Conservation (phyloP, 257 asterid species). For the Nicotiana benthamiana region DNA sequence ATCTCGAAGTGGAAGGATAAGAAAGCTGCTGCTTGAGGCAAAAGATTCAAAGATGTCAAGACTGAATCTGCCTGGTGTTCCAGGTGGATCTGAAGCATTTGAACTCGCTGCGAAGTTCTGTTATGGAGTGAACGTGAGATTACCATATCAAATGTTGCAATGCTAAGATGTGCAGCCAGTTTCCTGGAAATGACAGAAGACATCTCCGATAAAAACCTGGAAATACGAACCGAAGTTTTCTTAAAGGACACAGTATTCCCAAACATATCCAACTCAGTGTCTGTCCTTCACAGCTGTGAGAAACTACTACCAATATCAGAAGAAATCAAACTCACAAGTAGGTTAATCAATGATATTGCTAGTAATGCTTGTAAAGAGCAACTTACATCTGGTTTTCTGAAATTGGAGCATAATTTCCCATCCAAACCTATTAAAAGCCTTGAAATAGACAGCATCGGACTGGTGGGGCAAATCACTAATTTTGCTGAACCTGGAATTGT, state of each 20-base stretch:
- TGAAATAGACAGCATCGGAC: constrained; percentile 38
- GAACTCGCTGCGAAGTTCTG: constrained; percentile 88
- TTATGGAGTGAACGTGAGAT: constrained; percentile 66
- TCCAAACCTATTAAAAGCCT: constrained; percentile 23
- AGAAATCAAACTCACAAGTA: constrained; percentile 44
- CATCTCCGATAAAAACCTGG: constrained; percentile 59
- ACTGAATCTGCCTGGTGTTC: constrained; percentile 50
- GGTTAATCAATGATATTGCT: constrained; percentile 56
- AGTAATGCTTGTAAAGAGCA: constrained; percentile 81
- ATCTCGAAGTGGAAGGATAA: constrained; percentile 67
- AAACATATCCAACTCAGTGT: constrained; percentile 48
- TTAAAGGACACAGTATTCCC: constrained; percentile 50
- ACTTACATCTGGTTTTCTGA: constrained; percentile 68
- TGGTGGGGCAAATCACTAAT: constrained; percentile 87
- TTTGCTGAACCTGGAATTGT: constrained; percentile 57
- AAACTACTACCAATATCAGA: constrained; percentile 48
- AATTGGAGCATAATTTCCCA: constrained; percentile 55
- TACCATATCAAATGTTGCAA: constrained; percentile 51
- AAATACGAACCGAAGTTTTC: constrained; percentile 44
- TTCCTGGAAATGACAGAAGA: constrained; percentile 89
- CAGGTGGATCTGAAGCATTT: constrained; percentile 88
- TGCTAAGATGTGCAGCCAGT: constrained; percentile 62
- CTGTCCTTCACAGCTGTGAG: constrained; percentile 75
- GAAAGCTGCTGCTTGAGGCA: constrained; percentile 50
- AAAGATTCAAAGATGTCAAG: constrained; percentile 58